Conservation (phyloP, 129 eudicot species). For the Cynara cardunculus region DNA sequence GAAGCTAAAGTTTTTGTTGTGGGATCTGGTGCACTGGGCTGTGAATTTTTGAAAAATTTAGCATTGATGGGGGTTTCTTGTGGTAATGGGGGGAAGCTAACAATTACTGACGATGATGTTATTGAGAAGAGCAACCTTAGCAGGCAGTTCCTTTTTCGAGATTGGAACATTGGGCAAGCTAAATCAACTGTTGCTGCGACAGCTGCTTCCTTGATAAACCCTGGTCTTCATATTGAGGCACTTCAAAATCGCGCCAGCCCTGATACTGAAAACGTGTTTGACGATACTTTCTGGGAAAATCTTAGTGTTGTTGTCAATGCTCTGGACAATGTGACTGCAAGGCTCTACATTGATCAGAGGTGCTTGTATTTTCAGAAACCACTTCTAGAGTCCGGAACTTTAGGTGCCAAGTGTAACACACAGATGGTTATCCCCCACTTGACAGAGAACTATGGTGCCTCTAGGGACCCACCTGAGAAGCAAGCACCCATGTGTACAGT, state of each 20-base stretch:
- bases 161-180: conserved; percentile 98
- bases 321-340: conserved; percentile 82
- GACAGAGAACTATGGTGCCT: conserved; percentile 93
- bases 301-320: conserved; percentile 76
- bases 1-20: conserved; percentile 76
- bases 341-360: conserved; percentile 88
- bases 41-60: conserved; percentile 81
- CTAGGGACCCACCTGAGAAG: conserved; percentile 95
- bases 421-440: conserved; percentile 94
- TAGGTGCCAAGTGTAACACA: conserved; percentile 94
- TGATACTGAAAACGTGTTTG: conserved; percentile 76
- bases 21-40: conserved; percentile 94
- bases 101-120: conserved; percentile 90
- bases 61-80: conserved; percentile 94
- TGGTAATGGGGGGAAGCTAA: conserved; percentile 64
- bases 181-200: conserved; percentile 96
- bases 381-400: conserved; percentile 90
- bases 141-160: conserved; percentile 87
- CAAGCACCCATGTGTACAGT: conserved; percentile 97
- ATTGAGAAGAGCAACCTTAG: conserved; percentile 96
- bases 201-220: conserved; percentile 74
- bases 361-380: conserved; percentile 91
- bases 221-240: conserved; percentile 67
- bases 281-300: conserved; percentile 84
- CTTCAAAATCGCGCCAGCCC: conserved; percentile 91